Percentiles rank a stretch among this genome's conserved stretches.
Conservation (phyloP, 768 basidiomycete genomes). For the Suillus discolor region DNA sequence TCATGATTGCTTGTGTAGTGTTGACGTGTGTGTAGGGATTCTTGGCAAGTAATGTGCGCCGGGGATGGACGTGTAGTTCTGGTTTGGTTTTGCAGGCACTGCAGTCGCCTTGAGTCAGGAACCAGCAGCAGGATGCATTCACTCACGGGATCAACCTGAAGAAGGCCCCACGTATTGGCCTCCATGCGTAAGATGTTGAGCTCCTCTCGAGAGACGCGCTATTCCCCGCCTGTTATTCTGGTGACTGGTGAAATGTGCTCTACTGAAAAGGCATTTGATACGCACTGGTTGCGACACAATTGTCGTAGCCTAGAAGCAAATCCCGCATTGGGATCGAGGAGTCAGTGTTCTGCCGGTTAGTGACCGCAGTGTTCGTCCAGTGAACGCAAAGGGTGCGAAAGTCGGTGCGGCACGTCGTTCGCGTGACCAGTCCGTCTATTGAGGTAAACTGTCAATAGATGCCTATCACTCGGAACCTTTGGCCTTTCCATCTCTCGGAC, state of each 20-base stretch:
- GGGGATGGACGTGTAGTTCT: constrained; percentile 49
- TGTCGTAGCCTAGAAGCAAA: constrained; percentile 68
- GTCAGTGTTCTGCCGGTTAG: constrained; percentile 1
- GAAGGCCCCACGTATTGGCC: constrained; percentile 82
- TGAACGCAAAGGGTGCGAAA: no score
- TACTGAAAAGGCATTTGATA: constrained; percentile 8
- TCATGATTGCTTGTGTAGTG: constrained; percentile 73
- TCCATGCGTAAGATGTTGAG: constrained; percentile 70
- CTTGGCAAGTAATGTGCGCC: constrained; percentile 50
- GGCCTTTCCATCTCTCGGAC: no score
- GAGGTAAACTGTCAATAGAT: no score
- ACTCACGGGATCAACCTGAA: constrained; percentile 78
- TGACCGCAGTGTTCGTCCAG: no score
- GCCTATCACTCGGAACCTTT: no score
- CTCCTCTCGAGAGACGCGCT: constrained; percentile 47
- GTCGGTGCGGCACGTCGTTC: no score
- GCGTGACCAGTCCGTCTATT: no score
- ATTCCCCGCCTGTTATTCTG: constrained; percentile 42
- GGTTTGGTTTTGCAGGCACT: constrained; percentile 69
- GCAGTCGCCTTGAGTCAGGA: constrained; percentile 3
- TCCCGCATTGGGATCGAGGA: constrained; percentile 67
- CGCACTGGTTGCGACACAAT: constrained; percentile 60
- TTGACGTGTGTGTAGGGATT: constrained; percentile 84
- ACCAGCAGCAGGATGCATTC: constrained; percentile 2
- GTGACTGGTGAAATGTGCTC: constrained; percentile 1